Evolutionary conservation across 495 filamentous ascomycete species (phyloP).

Genomic region (Mycothermus thermophilus): DNA sequence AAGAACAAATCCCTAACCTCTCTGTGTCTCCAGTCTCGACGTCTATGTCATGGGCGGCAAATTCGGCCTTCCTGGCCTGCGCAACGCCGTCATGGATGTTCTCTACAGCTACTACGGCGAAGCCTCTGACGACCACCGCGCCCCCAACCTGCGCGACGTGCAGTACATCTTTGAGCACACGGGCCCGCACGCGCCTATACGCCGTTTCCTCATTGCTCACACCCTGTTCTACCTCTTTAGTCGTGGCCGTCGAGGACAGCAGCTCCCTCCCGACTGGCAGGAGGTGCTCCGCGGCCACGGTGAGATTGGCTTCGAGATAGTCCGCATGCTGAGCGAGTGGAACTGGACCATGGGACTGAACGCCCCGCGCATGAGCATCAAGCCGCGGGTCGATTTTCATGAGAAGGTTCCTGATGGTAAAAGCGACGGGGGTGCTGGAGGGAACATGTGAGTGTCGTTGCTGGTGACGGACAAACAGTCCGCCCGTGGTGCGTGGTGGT

Average conservation of each 20-base stretch:
- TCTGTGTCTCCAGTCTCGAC: slow-evolving; percentile 10
- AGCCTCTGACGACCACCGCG: slow-evolving; percentile 1
- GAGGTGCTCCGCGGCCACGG: background rate
- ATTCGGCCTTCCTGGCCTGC: slow-evolving; percentile 11
- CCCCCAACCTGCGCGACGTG: slow-evolving; percentile 11
- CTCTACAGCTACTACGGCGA: slow-evolving; percentile 10
- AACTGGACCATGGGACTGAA: slow-evolving; percentile 15
- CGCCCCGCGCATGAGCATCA: slow-evolving; percentile 16
- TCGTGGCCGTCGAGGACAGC: slow-evolving; percentile 1
- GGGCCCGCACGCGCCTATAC: slow-evolving; percentile 7
- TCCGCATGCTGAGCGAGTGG: slow-evolving; percentile 19
- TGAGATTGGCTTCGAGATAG: slow-evolving; percentile 7
- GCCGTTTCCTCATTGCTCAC: slow-evolving; percentile 14
- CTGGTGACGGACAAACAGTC: too few relatives aligned
- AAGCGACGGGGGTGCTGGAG: too few relatives aligned
- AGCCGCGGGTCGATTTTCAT: slow-evolving; percentile 13
- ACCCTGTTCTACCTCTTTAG: slow-evolving; percentile 13
- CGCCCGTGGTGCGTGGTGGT: too few relatives aligned
- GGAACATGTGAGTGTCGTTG: too few relatives aligned
- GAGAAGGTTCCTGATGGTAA: slow-evolving; percentile 4
- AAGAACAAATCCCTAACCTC: too few relatives aligned
- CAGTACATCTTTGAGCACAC: slow-evolving; percentile 15
- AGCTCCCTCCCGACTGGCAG: slow-evolving; percentile 11
- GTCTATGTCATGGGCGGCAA: slow-evolving; percentile 17
- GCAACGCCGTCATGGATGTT: slow-evolving; percentile 11